Base-by-base conservation (phyloP, 2,329 filamentous ascomycete species). In the Ophioceras dolichostomum region DNA sequence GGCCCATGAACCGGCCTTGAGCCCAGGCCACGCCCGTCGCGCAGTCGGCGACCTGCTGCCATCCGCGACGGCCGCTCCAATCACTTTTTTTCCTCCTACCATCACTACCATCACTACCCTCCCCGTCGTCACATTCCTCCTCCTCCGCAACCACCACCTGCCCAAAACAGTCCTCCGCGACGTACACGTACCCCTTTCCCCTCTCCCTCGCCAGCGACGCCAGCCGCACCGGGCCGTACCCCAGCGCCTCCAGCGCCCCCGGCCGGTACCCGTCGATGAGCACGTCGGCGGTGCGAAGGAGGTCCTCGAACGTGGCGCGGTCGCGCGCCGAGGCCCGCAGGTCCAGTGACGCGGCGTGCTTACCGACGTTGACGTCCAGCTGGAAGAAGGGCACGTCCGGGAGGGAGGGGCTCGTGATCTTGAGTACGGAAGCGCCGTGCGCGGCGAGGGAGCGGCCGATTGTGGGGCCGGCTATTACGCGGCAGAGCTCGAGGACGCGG, bases 1-100 rank as follows among this genome's bases (percentile, higher is more conserved):
- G 50, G 1, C 68, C 70, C 71, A 79, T 76, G 44, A 73, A 71
- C 9, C 56, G 51, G n/a, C 74, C 74, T 47, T 79, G 74, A n/a
- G 63, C 66, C 70, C 70, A 76, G 0, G 72, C 70, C 4, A 74
- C 58, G 4, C 73, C 73, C 8, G 69, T 69, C 53, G 67, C 76
- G 39, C 70, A 79, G 41, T 67, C 62, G 30, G 60, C 62, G 37
- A 70, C 65, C 45, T 70, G 65, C 50, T 69, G 64, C 65, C 67
- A 72, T 4, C 67, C 67, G 1, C 62, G 61, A 1, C 66, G 54
- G 38, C 58, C 52, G 2, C 52, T 51, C 48, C 61, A 69, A 10
- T 59, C 57, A 0, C 66, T 66, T 33, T 66, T 56, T 24, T 57
- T 60, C 3, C 65, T 66, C 4, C 56, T 59, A 16, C 68, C 72